These are phyloP conservation scores for Austroboletus novae-zelandiae DNA, from an alignment of 1,284 basidiomycete genomes.

Conservation along the genomic window DNA sequence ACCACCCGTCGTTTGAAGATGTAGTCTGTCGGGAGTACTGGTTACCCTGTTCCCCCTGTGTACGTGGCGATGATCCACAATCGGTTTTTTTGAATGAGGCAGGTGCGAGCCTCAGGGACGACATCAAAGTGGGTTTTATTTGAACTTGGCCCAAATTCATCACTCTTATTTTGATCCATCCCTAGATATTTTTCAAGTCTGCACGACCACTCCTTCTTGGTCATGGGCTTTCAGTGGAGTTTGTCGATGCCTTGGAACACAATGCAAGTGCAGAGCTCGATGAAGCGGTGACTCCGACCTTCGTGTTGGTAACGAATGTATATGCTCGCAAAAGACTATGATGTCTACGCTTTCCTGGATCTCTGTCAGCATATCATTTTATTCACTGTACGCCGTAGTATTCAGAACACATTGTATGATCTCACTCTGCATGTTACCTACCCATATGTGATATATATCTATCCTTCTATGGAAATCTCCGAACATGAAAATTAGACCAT, in stretches of 20 bases:
- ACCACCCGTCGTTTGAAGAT: slow-evolving; percentile 55
- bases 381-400: slow-evolving; percentile 18
- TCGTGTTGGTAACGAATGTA: slow-evolving; percentile 54
- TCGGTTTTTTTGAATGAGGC: slow-evolving; percentile 33
- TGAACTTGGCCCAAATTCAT: slow-evolving; percentile 15
- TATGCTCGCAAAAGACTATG: slow-evolving; percentile 52
- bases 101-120: slow-evolving; percentile 41
- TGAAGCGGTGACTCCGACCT: slow-evolving; percentile 46
- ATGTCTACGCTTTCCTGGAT: slow-evolving; percentile 9
- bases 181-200: slow-evolving; percentile 60
- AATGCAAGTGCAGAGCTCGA: slow-evolving; percentile 51
- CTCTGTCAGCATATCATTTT: slow-evolving; percentile 7
- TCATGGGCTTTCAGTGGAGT: slow-evolving; percentile 50
- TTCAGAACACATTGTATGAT: slow-evolving; percentile 20
- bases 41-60: slow-evolving; percentile 55
- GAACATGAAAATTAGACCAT: not conserved
- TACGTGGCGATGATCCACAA: slow-evolving; percentile 31
- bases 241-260: slow-evolving; percentile 52
- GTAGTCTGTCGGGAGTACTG: slow-evolving; percentile 55
- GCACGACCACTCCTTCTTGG: slow-evolving; percentile 66
- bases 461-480: slow-evolving; percentile 2
- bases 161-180: slow-evolving; percentile 1
- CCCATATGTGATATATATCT: slow-evolving; percentile 3
- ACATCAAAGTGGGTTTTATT: slow-evolving; percentile 37
- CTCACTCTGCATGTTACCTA: slow-evolving; percentile 10